Conservation (phyloP, 192 early-diverging fungal species). For the Rhizophagus clarus region DNA sequence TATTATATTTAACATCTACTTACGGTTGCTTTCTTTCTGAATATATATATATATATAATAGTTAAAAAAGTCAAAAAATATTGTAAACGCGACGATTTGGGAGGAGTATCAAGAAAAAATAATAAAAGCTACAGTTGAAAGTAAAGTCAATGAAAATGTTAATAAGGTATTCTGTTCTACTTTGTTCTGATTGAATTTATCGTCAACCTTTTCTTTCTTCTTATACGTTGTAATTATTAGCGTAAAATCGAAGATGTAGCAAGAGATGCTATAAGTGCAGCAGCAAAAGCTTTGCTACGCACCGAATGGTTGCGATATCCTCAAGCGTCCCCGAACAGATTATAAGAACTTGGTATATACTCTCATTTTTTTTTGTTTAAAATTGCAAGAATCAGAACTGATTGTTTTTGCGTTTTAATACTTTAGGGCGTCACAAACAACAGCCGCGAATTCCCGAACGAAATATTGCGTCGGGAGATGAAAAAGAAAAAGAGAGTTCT, state of each 20-base stretch:
- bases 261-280: too few species aligned
- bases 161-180: slow-evolving; percentile 14
- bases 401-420: too few species aligned
- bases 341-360: slow-evolving; percentile 1
- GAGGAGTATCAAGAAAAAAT: slow-evolving; percentile 9
- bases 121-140: not conserved
- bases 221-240: slow-evolving; percentile 26
- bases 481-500: not conserved
- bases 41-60: too few species aligned
- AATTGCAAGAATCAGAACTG: too few species aligned
- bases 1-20: slow-evolving; percentile 12
- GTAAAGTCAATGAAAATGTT: slow-evolving; percentile 10
- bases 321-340: not conserved
- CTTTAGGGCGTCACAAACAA: not conserved
- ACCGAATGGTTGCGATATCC: slow-evolving; percentile 6
- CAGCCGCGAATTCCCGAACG: not conserved
- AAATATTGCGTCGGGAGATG: not conserved
- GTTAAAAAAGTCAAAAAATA: slow-evolving; percentile 57
- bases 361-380: not conserved
- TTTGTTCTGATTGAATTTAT: slow-evolving; percentile 7
- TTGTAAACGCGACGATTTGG: not conserved
- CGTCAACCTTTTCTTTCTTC: not conserved
- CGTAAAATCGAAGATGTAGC: too few species aligned
- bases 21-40: slow-evolving; percentile 7
- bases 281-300: too few species aligned